These are phyloP conservation scores for Boletellus sp. DNA, from an alignment of 1,284 basidiomycete species.

Conservation along the genomic window DNA sequence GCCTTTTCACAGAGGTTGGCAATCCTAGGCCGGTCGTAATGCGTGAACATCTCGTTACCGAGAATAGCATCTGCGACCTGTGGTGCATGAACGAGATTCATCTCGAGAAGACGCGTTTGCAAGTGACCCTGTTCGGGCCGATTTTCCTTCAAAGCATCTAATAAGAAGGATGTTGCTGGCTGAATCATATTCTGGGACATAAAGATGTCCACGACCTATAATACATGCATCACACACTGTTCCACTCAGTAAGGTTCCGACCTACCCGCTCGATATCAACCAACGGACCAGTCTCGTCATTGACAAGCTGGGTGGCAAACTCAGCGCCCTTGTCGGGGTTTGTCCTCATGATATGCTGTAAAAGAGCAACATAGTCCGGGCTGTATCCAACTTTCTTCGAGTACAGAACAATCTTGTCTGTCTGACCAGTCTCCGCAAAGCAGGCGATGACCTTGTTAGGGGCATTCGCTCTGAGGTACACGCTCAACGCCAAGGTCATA, in stretches of 20 bases:
- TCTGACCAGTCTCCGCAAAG: conserved; percentile 98
- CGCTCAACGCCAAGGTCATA: conserved; percentile 97
- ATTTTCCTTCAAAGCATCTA: conserved; percentile 99
- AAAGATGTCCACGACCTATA: conserved; percentile 92
- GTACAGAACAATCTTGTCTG: conserved; percentile 97
- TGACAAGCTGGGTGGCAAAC: conserved; percentile 93
- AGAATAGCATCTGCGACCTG: conserved; percentile 99
- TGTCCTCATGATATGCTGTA: conserved; percentile 96
- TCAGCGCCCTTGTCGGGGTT: conserved; percentile 98
- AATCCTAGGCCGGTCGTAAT: conserved; percentile 95
- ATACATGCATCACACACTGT: conserved; percentile 7
- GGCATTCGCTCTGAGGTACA: conserved; percentile 96
- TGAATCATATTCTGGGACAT: conserved; percentile 99
- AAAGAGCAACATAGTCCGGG: conserved; percentile 91
- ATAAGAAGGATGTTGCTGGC: conserved; percentile 95
- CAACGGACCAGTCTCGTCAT: conserved; percentile 89
- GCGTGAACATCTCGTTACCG: conserved; percentile 97
- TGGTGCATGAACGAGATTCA: conserved; percentile 97
- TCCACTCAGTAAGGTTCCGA: conserved; percentile 8
- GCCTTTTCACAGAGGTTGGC: conserved; percentile 99
- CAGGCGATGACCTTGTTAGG: conserved; percentile 99
- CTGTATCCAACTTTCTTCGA: conserved; percentile 96
- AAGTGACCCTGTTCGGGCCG: conserved; percentile 95
- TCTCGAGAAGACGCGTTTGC: conserved; percentile 95
- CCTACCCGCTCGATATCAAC: conserved; percentile 90